A percentile compares a stretch with the other conserved stretches of the same genome.
phyloP scores from a whole-genome alignment of 2,329 filamentous ascomycete genomes.

The Penicillium hesseltinei region DNA sequence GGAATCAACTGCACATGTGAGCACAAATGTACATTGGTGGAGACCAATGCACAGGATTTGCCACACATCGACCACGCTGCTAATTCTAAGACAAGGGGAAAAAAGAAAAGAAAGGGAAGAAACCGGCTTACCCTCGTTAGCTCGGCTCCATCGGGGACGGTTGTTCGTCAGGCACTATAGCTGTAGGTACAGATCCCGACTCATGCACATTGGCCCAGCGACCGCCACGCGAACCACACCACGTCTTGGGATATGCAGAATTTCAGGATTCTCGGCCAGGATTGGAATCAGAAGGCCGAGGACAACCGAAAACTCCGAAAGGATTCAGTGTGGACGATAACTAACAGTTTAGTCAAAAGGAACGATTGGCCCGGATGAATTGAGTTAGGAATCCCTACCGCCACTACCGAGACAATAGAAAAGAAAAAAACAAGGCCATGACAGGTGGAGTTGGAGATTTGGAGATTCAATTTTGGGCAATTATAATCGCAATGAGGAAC shows the following conservation, averaged over 20 bases:
- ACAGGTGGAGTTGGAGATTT: slow-evolving; percentile 4
- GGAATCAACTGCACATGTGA: slow-evolving; percentile 8
- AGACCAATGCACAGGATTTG: slow-evolving; percentile 6
- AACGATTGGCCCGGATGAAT: slow-evolving; percentile 4
- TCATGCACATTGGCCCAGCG: slow-evolving; percentile 3
- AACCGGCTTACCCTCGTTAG: slow-evolving; percentile 12
- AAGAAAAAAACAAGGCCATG: slow-evolving; percentile 16
- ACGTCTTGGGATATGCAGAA: slow-evolving; percentile 8
- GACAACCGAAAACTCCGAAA: slow-evolving; percentile 1
- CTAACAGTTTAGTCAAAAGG: neutral
- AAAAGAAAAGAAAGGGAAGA: neutral
- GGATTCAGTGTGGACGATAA: neutral
- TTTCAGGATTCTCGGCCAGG: slow-evolving; percentile 10
- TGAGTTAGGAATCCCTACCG: neutral
- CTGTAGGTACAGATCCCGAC: slow-evolving; percentile 16
- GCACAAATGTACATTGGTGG: neutral
- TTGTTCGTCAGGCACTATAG: neutral
- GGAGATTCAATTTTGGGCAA: neutral
- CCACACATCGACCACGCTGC: slow-evolving; percentile 19
- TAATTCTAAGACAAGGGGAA: neutral
- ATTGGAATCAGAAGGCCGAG: slow-evolving; percentile 12
- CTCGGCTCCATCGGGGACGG: neutral
- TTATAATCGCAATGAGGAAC: neutral
- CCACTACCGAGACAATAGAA: slow-evolving; percentile 7
- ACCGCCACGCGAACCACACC: slow-evolving; percentile 6